Conservation (phyloP, 768 basidiomycete genomes). For the Podaxis rugospora region DNA sequence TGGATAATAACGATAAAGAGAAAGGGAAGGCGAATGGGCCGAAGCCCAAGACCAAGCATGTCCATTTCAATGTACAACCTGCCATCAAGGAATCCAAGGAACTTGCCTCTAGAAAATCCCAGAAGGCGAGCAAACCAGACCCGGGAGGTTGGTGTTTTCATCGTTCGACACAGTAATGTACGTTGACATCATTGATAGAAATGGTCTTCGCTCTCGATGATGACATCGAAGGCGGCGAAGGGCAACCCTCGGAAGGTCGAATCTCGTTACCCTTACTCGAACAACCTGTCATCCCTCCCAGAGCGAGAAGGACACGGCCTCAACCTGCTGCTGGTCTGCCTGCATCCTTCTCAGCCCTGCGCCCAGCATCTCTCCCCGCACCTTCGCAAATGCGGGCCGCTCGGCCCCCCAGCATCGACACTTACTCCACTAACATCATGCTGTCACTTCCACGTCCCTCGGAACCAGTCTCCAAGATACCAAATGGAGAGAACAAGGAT, state of each 20-base stretch:
- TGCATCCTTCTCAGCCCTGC: constrained; percentile 52
- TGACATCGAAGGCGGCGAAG: constrained; percentile 49
- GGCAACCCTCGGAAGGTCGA: constrained; percentile 26
- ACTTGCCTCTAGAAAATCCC: neutral
- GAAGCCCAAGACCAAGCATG: constrained; percentile 56
- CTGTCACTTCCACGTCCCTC: constrained; percentile 24
- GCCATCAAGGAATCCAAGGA: constrained; percentile 32
- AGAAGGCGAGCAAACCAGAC: constrained; percentile 17
- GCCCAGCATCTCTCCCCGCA: constrained; percentile 65
- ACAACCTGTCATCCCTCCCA: constrained; percentile 29
- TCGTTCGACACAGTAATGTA: neutral
- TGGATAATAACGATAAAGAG: constrained; percentile 10
- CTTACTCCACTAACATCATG: constrained; percentile 30
- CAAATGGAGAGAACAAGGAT: constrained; percentile 1
- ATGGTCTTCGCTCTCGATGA: constrained; percentile 67
- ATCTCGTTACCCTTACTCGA: constrained; percentile 39
- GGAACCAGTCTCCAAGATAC: constrained; percentile 2
- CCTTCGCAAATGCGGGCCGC: constrained; percentile 54
- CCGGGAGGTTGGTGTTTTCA: constrained; percentile 40
- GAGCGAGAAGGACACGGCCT: constrained; percentile 25
- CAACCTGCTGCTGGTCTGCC: constrained; percentile 40
- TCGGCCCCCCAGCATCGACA: constrained; percentile 33
- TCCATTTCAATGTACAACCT: constrained; percentile 69
- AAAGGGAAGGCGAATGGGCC: constrained; percentile 19
- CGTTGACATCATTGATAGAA: constrained; percentile 31